These are phyloP conservation scores for Ophiostoma sp. DNA, from an alignment of 2,329 filamentous ascomycete species.

Conservation along the genomic window DNA sequence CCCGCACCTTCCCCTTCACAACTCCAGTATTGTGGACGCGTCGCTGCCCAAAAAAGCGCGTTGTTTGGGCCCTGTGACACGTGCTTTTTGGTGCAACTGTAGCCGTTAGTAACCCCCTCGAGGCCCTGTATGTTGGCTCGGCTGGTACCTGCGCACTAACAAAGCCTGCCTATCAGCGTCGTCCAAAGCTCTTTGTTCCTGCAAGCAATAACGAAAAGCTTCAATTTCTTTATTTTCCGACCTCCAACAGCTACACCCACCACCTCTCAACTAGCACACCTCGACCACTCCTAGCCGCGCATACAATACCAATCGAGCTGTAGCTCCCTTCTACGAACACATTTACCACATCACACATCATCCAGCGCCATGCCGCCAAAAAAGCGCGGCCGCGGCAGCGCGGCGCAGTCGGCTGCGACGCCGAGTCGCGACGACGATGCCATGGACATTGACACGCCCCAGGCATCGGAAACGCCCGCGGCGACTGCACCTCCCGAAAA, in stretches of 20 bases:
- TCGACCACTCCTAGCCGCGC: background rate
- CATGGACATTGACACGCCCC: slow-evolving; percentile 60
- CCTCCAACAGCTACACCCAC: background rate
- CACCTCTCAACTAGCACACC: background rate
- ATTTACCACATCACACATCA: background rate
- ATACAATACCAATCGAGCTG: background rate
- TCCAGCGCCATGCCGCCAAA: slow-evolving; percentile 58
- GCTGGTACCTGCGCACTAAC: background rate
- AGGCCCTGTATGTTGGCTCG: background rate
- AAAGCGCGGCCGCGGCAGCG: slow-evolving; percentile 63
- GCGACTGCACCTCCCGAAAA: slow-evolving; percentile 34
- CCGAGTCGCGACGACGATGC: slow-evolving; percentile 57
- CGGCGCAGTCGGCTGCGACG: slow-evolving; percentile 40
- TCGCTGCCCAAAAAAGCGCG: slow-evolving; percentile 18
- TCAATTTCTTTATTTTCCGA: background rate
- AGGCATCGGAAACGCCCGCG: slow-evolving; percentile 52
- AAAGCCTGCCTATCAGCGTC: background rate
- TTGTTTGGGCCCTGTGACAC: slow-evolving; percentile 3
- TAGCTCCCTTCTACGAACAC: background rate
- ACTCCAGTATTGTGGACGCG: slow-evolving; percentile 18
- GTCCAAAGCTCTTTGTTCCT: background rate
- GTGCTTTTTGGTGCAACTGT: background rate
- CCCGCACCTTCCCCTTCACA: background rate
- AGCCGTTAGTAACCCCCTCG: background rate
- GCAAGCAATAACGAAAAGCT: background rate